Evolutionary conservation across 306 rosid genomes (phyloP).

Genomic region (Coriaria nepalensis): DNA sequence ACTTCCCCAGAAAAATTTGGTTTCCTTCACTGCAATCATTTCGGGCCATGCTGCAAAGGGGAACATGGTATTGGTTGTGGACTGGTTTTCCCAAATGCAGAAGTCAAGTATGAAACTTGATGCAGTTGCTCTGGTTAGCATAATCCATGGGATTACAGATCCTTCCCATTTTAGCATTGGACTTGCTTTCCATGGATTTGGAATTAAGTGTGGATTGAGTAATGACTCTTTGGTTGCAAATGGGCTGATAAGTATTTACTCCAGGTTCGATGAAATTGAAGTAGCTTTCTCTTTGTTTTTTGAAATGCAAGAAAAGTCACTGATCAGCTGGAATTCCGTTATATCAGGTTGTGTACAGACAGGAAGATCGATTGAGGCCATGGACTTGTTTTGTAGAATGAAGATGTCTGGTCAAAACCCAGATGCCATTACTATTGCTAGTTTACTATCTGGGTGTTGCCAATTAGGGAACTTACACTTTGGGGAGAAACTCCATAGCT

Average conservation of each 20-base stretch:
- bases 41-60: constrained; percentile 51
- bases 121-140: constrained; percentile 55
- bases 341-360: constrained; percentile 68
- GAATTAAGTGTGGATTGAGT: constrained; percentile 40
- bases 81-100: constrained; percentile 32
- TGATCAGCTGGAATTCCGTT: constrained; percentile 63
- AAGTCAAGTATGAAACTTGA: constrained; percentile 39
- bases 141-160: constrained; percentile 50
- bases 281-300: constrained; percentile 34
- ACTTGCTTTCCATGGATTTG: constrained; percentile 47
- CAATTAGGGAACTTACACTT: constrained; percentile 44
- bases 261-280: constrained; percentile 47
- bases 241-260: constrained; percentile 71
- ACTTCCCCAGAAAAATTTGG: constrained; percentile 35
- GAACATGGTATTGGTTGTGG: constrained; percentile 28
- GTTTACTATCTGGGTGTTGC: constrained; percentile 64
- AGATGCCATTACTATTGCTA: constrained; percentile 53
- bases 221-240: constrained; percentile 40
- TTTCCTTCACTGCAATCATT: constrained; percentile 52
- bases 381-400: constrained; percentile 52
- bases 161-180: constrained; percentile 43
- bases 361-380: constrained; percentile 53
- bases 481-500: constrained; percentile 49
- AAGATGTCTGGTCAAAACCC: constrained; percentile 33
- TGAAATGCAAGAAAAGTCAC: constrained; percentile 29